phyloP scores from a whole-genome alignment of 2,329 filamentous ascomycete species.

The Lachnellula cervina region DNA sequence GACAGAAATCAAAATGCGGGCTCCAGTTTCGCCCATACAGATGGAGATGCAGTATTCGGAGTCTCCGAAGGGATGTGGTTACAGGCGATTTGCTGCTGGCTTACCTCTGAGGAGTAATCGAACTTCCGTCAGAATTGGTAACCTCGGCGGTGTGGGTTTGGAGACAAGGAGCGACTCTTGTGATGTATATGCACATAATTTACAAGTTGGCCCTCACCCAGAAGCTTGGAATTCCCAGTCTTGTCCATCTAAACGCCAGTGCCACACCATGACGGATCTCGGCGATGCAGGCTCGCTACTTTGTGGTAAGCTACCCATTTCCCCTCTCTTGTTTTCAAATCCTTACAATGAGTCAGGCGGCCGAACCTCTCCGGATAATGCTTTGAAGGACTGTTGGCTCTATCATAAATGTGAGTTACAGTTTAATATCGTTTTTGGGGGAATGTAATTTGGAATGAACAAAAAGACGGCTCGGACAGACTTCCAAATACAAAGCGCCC shows the following conservation, averaged over 20 bases:
- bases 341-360: conserved; percentile 65
- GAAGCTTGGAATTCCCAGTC: not conserved
- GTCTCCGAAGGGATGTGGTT: conserved; percentile 38
- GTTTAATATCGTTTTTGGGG: too few relatives aligned
- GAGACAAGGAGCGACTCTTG: conserved; percentile 38
- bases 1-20: too few relatives aligned
- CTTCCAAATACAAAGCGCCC: too few relatives aligned
- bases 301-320: too few relatives aligned
- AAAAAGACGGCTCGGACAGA: too few relatives aligned
- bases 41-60: conserved; percentile 31
- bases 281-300: conserved; percentile 39
- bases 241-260: conserved; percentile 53
- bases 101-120: conserved; percentile 40
- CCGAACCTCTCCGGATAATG: conserved; percentile 66
- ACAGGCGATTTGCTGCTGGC: conserved; percentile 57
- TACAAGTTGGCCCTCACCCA: not conserved
- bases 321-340: not conserved
- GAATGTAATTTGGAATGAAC: too few relatives aligned
- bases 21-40: not conserved
- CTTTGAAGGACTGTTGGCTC: conserved; percentile 71
- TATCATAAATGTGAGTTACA: conserved; percentile 42
- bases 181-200: conserved; percentile 41
- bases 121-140: conserved; percentile 24
- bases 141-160: conserved; percentile 31
- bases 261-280: conserved; percentile 69